Percentiles rank a stretch among this genome's conserved stretches.
Conservation (phyloP, 495 filamentous ascomycete species). For the Aspergillus nidulans region DNA sequence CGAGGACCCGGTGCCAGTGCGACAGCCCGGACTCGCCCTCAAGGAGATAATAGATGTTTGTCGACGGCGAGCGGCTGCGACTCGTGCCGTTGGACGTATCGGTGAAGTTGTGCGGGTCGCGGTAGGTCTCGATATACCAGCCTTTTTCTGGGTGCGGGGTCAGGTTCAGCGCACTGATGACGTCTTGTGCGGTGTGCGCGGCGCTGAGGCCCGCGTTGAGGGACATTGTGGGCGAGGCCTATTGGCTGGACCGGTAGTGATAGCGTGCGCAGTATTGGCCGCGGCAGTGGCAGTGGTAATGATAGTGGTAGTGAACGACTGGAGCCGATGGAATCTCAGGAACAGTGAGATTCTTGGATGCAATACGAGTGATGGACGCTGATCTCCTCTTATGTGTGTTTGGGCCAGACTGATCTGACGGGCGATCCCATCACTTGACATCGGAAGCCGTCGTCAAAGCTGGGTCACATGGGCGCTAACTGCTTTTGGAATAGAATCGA, state of each 20-base stretch:
- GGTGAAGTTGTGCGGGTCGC: not conserved
- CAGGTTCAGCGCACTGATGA: not conserved
- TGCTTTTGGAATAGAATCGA: not conserved
- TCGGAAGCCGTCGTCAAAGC: too few species aligned
- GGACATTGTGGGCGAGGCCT: not conserved
- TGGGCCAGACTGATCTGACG: too few species aligned
- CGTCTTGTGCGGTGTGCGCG: not conserved
- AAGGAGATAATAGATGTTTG: slow-evolving; percentile 3
- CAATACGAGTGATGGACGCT: too few species aligned
- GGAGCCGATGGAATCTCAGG: too few species aligned
- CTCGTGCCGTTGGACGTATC: not conserved
- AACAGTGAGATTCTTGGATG: too few species aligned
- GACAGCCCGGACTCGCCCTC: not conserved
- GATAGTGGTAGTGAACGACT: too few species aligned
- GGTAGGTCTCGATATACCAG: slow-evolving; percentile 3
- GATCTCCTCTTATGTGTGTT: not conserved
- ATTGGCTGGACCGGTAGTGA: too few species aligned
- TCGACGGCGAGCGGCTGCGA: not conserved
- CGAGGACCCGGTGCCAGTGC: not conserved
- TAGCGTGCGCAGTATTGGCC: too few species aligned
- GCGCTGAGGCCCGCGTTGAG: not conserved
- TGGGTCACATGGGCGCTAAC: not conserved
- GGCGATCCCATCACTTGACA: too few species aligned
- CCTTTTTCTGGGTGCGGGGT: not conserved
- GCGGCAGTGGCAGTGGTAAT: too few species aligned